Evolutionary conservation across 805 yeast species (phyloP).

Genomic region (Myxozyma sirexii): DNA sequence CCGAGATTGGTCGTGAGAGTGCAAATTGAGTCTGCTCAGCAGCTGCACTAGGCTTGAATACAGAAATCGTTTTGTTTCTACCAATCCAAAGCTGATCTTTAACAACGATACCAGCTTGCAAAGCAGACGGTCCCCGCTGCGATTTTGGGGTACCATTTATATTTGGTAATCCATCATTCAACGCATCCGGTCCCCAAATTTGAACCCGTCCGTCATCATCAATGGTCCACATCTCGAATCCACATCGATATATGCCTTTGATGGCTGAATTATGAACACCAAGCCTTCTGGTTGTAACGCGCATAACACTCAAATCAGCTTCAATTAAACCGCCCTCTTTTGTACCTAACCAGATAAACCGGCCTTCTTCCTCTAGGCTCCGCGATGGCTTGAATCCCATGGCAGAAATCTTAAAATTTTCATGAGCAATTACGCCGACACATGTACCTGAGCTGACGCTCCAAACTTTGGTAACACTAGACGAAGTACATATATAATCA

Average conservation of each 20-base stretch:
- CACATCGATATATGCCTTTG: conserved; percentile 32
- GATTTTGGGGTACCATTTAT: conserved; percentile 38
- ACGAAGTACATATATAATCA: conserved; percentile 33
- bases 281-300: conserved; percentile 33
- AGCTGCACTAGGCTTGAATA: conserved; percentile 39
- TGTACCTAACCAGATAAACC: conserved; percentile 42
- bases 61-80: conserved; percentile 39
- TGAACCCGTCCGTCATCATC: conserved; percentile 46
- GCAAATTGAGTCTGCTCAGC: conserved; percentile 34
- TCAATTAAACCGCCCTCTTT: conserved; percentile 43
- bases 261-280: conserved; percentile 34
- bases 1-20: conserved; percentile 37
- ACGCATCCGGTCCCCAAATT: conserved; percentile 40
- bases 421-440: conserved; percentile 36
- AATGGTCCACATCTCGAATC: conserved; percentile 41
- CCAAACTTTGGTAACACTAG: conserved; percentile 35
- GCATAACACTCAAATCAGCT: conserved; percentile 33
- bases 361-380: conserved; percentile 30
- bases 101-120: conserved; percentile 38
- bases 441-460: conserved; percentile 35
- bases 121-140: conserved; percentile 37
- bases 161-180: conserved; percentile 29
- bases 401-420: conserved; percentile 38
- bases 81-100: conserved; percentile 43
- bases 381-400: conserved; percentile 35